phyloP scores from a whole-genome alignment of 1,284 basidiomycete genomes.

The Tilletia indica region DNA sequence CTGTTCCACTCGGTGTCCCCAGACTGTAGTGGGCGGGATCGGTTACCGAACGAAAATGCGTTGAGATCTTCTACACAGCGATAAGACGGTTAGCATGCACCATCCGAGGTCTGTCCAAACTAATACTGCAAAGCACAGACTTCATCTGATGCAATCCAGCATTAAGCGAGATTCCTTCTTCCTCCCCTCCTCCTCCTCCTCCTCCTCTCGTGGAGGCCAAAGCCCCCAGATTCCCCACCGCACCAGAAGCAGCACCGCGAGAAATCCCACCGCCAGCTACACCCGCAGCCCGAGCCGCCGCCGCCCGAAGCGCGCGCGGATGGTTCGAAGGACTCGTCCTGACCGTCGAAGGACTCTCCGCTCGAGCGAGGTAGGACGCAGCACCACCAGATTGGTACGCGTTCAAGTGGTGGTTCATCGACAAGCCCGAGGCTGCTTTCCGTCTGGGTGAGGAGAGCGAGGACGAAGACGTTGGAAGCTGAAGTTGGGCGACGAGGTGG shows the following conservation, averaged over 20 bases:
- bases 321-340: background rate
- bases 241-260: too few species aligned
- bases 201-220: background rate
- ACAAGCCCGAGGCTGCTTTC: too few species aligned
- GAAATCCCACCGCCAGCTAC: background rate
- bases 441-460: too few species aligned
- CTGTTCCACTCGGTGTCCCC: too few species aligned
- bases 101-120: background rate
- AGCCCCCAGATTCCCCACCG: too few species aligned
- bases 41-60: too few species aligned
- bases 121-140: background rate
- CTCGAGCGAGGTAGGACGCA: background rate
- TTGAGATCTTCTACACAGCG: too few species aligned
- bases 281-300: background rate
- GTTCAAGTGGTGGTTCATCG: too few species aligned
- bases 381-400: too few species aligned
- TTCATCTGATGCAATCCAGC: conserved; percentile 4
- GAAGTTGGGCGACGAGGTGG: background rate
- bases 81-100: too few species aligned
- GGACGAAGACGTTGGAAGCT: background rate
- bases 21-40: too few species aligned
- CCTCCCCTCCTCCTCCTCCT: background rate
- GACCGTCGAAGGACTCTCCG: background rate
- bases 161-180: background rate
- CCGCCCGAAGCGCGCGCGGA: background rate